Conservation (phyloP, 1,284 basidiomycete species). For the Moniliophthora roreri region DNA sequence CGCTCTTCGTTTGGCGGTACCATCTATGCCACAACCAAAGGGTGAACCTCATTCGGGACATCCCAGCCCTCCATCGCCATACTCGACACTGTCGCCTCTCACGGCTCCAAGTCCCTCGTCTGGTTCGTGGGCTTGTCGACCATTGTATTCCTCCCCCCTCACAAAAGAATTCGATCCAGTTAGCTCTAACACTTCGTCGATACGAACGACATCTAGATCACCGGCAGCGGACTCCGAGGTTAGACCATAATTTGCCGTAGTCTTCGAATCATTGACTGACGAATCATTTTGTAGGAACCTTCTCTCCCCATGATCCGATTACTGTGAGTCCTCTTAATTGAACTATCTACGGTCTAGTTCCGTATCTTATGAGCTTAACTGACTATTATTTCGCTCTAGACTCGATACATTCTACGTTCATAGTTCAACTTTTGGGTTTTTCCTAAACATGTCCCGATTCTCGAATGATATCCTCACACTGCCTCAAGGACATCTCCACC, state of each 20-base stretch:
- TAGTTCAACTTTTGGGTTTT: slow-evolving; percentile 24
- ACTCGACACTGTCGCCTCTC: background rate
- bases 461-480: slow-evolving; percentile 9
- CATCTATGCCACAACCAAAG: background rate
- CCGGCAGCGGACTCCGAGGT: background rate
- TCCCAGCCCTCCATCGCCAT: background rate
- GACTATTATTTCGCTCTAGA: slow-evolving; percentile 11
- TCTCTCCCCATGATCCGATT: slow-evolving; percentile 5
- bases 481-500: slow-evolving; percentile 18
- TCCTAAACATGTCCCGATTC: slow-evolving; percentile 23
- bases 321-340: slow-evolving; percentile 7
- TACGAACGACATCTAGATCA: background rate
- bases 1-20: background rate
- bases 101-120: background rate
- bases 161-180: background rate
- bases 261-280: slow-evolving; percentile 13
- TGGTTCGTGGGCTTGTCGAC: background rate
- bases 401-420: slow-evolving; percentile 25
- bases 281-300: background rate
- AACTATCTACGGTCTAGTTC: background rate
- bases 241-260: slow-evolving; percentile 12
- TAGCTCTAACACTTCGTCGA: background rate
- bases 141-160: background rate
- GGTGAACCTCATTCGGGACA: background rate
- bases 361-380: background rate